Evolutionary conservation across 208 protist genomes (phyloP).

Genomic region (Cochliopodium minus): DNA sequence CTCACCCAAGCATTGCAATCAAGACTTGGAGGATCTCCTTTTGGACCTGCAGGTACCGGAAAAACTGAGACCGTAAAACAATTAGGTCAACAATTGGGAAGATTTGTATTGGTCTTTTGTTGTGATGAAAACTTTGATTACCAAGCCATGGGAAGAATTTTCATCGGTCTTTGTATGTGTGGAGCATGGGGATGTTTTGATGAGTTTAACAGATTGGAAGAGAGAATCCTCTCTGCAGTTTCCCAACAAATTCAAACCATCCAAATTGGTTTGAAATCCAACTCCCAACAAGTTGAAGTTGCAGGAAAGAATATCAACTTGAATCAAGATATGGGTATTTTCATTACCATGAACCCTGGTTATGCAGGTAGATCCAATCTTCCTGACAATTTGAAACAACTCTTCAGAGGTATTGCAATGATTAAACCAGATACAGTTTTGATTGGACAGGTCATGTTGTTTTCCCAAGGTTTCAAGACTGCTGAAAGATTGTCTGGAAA

Average conservation of each 20-base stretch:
- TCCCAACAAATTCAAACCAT: constrained; percentile 97
- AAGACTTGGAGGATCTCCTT: constrained; percentile 83
- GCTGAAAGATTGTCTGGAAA: constrained; percentile 86
- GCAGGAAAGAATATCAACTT: constrained; percentile 62
- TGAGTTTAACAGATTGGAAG: constrained; percentile 98
- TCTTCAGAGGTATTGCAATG: constrained; percentile 97
- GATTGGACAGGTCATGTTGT: constrained; percentile 98
- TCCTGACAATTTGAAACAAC: constrained; percentile 97
- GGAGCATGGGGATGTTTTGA: constrained; percentile 99
- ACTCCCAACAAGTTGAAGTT: constrained; percentile 55
- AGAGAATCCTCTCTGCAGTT: constrained; percentile 95
- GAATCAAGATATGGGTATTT: constrained; percentile 81
- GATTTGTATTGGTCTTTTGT: constrained; percentile 96
- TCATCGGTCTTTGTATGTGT: constrained; percentile 95
- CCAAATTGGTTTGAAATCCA: constrained; percentile 62
- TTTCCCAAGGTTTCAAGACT: constrained; percentile 91
- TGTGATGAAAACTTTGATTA: constrained; percentile 98
- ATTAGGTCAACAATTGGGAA: constrained; percentile 83
- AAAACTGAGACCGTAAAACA: constrained; percentile 98
- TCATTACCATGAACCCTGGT: constrained; percentile 99
- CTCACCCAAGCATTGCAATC: constrained; percentile 90
- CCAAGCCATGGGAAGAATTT: constrained; percentile 90
- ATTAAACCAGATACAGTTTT: constrained; percentile 88
- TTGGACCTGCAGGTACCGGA: constrained; percentile 89
- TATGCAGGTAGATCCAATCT: constrained; percentile 96